Conservation (phyloP, 192 early-diverging fungal genomes). For the Entomortierella beljakovae region DNA sequence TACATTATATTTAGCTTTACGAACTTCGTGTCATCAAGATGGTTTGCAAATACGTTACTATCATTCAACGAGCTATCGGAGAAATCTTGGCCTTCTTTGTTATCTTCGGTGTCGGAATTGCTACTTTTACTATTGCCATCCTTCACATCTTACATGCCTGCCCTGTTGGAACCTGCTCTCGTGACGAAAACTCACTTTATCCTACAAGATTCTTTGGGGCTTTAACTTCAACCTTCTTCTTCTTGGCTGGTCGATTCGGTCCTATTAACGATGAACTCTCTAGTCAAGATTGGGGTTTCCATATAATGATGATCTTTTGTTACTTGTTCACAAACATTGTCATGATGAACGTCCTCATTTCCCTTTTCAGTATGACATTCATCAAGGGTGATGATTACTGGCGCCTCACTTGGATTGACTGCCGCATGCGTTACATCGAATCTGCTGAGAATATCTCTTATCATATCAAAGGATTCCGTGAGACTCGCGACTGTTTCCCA, state of each 20-base stretch:
- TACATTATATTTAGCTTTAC: conserved; percentile 1
- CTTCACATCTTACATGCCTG: conserved; percentile 9
- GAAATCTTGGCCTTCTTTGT: conserved; percentile 32
- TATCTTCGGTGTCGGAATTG: conserved; percentile 15
- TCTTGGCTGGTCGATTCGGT: conserved; percentile 23
- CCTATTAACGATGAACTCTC: conserved; percentile 17
- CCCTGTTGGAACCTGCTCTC: conserved; percentile 2
- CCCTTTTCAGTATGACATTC: conserved; percentile 22
- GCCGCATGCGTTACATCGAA: conserved; percentile 23
- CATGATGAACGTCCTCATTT: conserved; percentile 30
- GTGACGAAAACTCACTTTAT: background rate
- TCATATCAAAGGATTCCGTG: conserved; percentile 19
- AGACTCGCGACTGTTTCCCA: conserved; percentile 15
- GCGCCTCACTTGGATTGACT: conserved; percentile 24
- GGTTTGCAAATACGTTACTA: conserved; percentile 25
- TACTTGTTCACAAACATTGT: conserved; percentile 29
- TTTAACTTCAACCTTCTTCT: conserved; percentile 29
- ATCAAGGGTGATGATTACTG: conserved; percentile 24
- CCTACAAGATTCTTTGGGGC: conserved; percentile 20
- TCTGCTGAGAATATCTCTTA: conserved; percentile 24
- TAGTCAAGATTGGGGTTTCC: conserved; percentile 13
- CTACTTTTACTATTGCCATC: conserved; percentile 16
- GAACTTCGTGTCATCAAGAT: conserved; percentile 21
- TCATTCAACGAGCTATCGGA: conserved; percentile 22
- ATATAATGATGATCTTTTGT: conserved; percentile 20